Evolutionary conservation across 2,329 filamentous ascomycete species (phyloP).

Genomic region (Dothideomycetes sp.): DNA sequence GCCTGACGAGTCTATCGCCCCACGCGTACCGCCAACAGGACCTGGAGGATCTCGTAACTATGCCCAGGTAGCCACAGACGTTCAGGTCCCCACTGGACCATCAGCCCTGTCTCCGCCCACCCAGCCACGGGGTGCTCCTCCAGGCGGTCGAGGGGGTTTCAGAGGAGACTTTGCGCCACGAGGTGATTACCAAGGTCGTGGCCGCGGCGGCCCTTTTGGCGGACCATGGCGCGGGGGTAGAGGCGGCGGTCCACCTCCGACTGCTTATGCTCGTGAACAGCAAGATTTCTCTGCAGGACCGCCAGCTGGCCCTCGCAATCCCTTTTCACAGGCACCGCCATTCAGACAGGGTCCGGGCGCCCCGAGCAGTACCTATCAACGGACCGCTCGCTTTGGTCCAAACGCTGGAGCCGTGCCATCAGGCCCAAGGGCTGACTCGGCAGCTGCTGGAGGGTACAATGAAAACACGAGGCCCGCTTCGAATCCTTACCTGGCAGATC

Average conservation of each 20-base stretch:
- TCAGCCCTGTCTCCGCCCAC: constrained; percentile 6
- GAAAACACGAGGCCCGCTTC: constrained; percentile 3
- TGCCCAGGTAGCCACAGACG: constrained; percentile 1
- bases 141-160: constrained; percentile 4
- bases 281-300: constrained; percentile 11
- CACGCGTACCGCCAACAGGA: constrained; percentile 12
- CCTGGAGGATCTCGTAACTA: constrained; percentile 3
- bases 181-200: constrained; percentile 14
- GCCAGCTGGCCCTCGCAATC: constrained; percentile 21
- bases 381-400: constrained; percentile 31
- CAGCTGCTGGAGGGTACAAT: constrained; percentile 1
- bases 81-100: constrained; percentile 6
- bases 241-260: constrained; percentile 13
- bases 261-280: constrained; percentile 9
- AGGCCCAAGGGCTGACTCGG: constrained; percentile 6
- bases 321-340: constrained; percentile 19
- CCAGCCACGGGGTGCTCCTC: constrained; percentile 5
- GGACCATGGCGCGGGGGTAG: constrained; percentile 20
- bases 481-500: constrained; percentile 26
- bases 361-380: constrained; percentile 34
- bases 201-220: constrained; percentile 8
- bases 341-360: constrained; percentile 29
- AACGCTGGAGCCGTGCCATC: constrained; percentile 13
- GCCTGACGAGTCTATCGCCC: too few relatives aligned
- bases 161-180: constrained; percentile 4